phyloP scores from a whole-genome alignment of 805 yeast species.

The Starmerella cellae region DNA sequence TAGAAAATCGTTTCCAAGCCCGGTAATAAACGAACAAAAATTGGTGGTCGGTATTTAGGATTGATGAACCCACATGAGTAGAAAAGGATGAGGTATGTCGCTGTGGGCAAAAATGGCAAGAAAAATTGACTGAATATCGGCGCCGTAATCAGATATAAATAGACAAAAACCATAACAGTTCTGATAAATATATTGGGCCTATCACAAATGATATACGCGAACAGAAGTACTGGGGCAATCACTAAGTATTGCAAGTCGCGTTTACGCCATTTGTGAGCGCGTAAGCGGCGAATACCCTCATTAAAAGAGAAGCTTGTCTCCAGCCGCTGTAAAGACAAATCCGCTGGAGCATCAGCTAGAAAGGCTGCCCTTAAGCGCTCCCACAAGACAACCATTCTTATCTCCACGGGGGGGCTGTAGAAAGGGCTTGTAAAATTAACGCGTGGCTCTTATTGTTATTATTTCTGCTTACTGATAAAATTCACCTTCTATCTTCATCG shows the following conservation, averaged over 20 bases:
- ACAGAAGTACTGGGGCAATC: conserved; percentile 40
- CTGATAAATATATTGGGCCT: conserved; percentile 25
- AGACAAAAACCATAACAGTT: conserved; percentile 31
- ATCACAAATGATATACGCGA: conserved; percentile 31
- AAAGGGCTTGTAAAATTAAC: not conserved
- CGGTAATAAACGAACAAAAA: conserved; percentile 75
- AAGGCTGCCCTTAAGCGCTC: conserved; percentile 22
- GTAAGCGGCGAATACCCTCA: conserved; percentile 25
- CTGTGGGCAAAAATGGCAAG: conserved; percentile 67
- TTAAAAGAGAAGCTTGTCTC: conserved; percentile 27
- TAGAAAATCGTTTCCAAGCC: conserved; percentile 83
- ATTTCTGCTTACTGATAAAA: not conserved
- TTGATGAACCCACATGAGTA: conserved; percentile 68
- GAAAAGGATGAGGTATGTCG: conserved; percentile 74
- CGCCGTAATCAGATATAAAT: conserved; percentile 39
- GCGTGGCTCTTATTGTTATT: not conserved
- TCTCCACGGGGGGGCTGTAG: not conserved
- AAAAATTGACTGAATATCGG: conserved; percentile 80
- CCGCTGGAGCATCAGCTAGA: conserved; percentile 29
- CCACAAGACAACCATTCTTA: conserved; percentile 14
- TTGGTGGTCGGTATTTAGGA: conserved; percentile 66
- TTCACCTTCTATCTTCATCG: too few relatives aligned
- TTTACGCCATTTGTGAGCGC: conserved; percentile 25
- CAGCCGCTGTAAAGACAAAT: conserved; percentile 23
- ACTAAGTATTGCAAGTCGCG: conserved; percentile 40